Percentiles rank a stretch among this genome's conserved stretches.
Conservation (phyloP, 768 basidiomycete genomes). For the Glaciozyma martinii region DNA sequence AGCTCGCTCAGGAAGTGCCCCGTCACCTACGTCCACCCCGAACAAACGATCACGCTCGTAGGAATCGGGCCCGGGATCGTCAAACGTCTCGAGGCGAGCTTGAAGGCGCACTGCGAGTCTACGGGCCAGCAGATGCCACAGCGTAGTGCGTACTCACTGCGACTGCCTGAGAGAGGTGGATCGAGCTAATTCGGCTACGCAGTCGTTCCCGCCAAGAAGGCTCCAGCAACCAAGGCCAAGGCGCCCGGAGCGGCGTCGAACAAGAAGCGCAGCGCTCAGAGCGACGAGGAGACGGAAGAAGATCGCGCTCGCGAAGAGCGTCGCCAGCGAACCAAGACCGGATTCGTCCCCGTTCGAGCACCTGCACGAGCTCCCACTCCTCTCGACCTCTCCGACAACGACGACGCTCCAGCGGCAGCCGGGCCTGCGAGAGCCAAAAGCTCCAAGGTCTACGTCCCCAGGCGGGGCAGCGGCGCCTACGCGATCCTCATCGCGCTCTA, state of each 20-base stretch:
- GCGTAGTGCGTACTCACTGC: neutral
- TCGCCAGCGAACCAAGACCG: neutral
- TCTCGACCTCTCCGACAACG: neutral
- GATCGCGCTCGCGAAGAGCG: neutral
- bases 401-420: neutral
- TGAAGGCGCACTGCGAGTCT: constrained; percentile 1
- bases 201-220: neutral
- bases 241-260: no score
- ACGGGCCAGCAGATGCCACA: constrained; percentile 14
- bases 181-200: neutral
- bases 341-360: neutral
- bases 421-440: constrained; percentile 6
- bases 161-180: no score
- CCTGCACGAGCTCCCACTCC: no score
- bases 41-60: constrained; percentile 3
- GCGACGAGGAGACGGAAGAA: neutral
- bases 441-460: constrained; percentile 20
- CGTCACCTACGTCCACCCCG: constrained; percentile 11
- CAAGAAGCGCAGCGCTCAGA: neutral
- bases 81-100: neutral
- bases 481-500: constrained; percentile 28
- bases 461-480: constrained; percentile 15
- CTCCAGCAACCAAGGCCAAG: no score
- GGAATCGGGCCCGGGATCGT: constrained; percentile 21
- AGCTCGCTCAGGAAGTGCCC: constrained; percentile 11